Percentiles rank a stretch among this genome's conserved stretches.
Conservation (phyloP, 2,329 filamentous ascomycete species). For the Magnaporthiopsis poae region DNA sequence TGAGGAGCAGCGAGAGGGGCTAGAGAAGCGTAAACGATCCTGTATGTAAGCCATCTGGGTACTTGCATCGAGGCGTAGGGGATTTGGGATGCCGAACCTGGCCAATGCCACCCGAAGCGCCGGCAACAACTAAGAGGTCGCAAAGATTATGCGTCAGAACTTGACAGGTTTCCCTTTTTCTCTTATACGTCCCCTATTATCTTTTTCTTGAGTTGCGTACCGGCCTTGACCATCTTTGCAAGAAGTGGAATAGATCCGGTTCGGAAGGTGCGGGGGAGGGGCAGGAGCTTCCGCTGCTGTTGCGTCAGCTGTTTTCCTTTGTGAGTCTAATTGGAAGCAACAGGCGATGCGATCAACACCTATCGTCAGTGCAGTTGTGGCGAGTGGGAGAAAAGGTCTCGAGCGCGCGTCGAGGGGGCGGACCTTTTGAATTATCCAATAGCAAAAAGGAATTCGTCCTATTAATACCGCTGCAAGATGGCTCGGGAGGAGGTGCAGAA, state of each 20-base stretch:
- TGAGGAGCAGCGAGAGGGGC: constrained; percentile 93
- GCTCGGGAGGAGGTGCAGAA: background rate
- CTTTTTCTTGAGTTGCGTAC: constrained; percentile 16
- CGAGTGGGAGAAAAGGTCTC: background rate
- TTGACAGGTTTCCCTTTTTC: background rate
- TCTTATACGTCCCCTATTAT: too few relatives aligned
- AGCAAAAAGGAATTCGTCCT: background rate
- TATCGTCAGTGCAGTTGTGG: background rate
- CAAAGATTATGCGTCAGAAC: constrained; percentile 9
- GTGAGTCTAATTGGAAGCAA: background rate
- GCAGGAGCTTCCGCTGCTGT: constrained; percentile 8
- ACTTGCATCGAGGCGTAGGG: background rate
- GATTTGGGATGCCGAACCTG: constrained; percentile 54
- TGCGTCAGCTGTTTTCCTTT: background rate
- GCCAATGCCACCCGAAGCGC: constrained; percentile 95
- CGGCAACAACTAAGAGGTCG: constrained; percentile 62
- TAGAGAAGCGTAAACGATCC: constrained; percentile 27
- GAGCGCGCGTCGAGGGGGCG: background rate
- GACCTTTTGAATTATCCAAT: background rate
- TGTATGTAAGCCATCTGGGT: background rate
- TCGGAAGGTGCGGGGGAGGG: constrained; percentile 17
- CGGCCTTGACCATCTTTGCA: constrained; percentile 30
- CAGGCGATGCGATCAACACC: background rate
- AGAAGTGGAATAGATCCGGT: constrained; percentile 5
- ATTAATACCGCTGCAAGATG: background rate